Conservation (phyloP, 805 yeast genomes). For the Candida insectalens region DNA sequence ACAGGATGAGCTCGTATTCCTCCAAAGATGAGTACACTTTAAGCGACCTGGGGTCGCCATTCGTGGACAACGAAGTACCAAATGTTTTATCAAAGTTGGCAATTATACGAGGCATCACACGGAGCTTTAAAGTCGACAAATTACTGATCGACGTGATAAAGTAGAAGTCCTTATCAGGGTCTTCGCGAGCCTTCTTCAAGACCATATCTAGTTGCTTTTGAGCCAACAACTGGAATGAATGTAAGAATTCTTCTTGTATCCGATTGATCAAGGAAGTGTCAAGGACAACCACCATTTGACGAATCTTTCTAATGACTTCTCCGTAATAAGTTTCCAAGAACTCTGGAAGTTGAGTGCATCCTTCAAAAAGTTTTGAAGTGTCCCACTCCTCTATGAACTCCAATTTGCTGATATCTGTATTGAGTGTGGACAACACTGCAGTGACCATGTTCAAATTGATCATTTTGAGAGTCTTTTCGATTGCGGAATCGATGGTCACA, state of each 20-base stretch:
- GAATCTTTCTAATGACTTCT: slow-evolving; percentile 24
- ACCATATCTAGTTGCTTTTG: slow-evolving; percentile 38
- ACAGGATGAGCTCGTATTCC: slow-evolving; percentile 42
- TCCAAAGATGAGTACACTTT: slow-evolving; percentile 36
- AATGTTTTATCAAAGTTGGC: slow-evolving; percentile 42
- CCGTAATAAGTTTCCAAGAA: slow-evolving; percentile 29
- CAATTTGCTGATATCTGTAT: slow-evolving; percentile 16
- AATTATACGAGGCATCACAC: slow-evolving; percentile 38
- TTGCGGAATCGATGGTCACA: slow-evolving; percentile 21
- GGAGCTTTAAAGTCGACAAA: slow-evolving; percentile 35
- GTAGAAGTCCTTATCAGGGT: slow-evolving; percentile 13
- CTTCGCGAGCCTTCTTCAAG: slow-evolving; percentile 23
- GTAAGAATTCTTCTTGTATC: slow-evolving; percentile 25
- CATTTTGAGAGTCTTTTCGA: slow-evolving; percentile 5
- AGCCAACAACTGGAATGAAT: slow-evolving; percentile 24
- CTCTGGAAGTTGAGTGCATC: slow-evolving; percentile 29
- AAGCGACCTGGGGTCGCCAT: too few relatives aligned
- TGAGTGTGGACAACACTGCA: slow-evolving; percentile 17
- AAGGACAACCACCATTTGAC: slow-evolving; percentile 10
- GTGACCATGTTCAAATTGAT: slow-evolving; percentile 19
- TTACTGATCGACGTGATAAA: slow-evolving; percentile 39
- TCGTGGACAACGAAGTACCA: slow-evolving; percentile 32
- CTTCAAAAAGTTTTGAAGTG: slow-evolving; percentile 17
- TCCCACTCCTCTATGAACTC: slow-evolving; percentile 30
- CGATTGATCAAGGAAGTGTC: slow-evolving; percentile 12